Conservation (phyloP, 345 rosid species). For the Eucalyptus regnans region DNA sequence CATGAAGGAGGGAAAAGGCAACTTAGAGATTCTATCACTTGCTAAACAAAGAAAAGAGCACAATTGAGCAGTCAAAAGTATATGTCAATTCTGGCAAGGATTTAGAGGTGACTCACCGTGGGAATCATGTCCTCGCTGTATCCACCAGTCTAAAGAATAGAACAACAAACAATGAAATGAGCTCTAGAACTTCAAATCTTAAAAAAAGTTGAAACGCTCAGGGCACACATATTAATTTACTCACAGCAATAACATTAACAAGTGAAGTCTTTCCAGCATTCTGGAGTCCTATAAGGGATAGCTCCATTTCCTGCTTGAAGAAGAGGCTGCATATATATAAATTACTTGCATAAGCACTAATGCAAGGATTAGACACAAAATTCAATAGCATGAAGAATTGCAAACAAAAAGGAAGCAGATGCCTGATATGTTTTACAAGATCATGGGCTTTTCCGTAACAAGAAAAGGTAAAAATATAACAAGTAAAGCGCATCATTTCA, state of each 20-base stretch:
- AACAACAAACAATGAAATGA: not conserved
- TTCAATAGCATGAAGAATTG: not conserved
- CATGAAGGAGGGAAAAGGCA: not conserved
- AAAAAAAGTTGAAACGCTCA: not conserved
- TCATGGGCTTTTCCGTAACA: not conserved
- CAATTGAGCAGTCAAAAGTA: not conserved
- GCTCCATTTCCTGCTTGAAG: slow-evolving; percentile 86
- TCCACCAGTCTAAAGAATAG: slow-evolving; percentile 61
- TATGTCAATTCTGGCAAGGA: not conserved
- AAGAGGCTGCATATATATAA: slow-evolving; percentile 46
- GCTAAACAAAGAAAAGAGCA: not conserved
- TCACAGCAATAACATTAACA: slow-evolving; percentile 71
- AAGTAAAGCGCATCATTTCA: not conserved
- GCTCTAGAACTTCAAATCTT: not conserved
- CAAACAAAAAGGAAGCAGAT: not conserved
- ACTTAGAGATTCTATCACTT: not conserved
- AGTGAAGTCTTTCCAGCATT: slow-evolving; percentile 89
- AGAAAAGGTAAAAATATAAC: not conserved
- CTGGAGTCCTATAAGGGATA: slow-evolving; percentile 81
- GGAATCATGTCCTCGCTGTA: slow-evolving; percentile 94
- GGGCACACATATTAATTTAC: not conserved
- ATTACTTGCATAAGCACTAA: not conserved
- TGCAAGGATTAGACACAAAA: not conserved
- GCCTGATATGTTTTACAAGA: not conserved
- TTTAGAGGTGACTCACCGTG: slow-evolving; percentile 33